Evolutionary conservation across 2,329 filamentous ascomycete species (phyloP), one percentile per base, ranked within the genome.

Genomic region (Diaporthe sp.): DNA sequence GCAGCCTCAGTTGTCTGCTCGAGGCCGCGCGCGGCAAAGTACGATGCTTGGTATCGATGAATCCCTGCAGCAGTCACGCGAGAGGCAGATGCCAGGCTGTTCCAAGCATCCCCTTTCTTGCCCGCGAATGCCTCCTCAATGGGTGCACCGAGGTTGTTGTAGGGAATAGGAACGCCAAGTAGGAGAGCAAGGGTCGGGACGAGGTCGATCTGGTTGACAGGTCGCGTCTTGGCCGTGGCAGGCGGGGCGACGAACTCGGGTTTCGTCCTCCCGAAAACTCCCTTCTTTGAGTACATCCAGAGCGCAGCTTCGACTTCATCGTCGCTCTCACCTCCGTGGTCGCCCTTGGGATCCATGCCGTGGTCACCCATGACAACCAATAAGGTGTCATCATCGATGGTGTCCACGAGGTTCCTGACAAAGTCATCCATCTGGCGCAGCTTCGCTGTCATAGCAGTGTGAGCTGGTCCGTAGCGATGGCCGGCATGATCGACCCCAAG

Each of bases 291-390:
- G 82, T 98, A 99, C 95, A 99, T 97, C 96, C 97, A 99, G 61
- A 99, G 84, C 2, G 97, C 95, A 72, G 97, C 95, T 83, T 99
- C 92, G 9, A 99, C 91, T 82, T 99, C 97, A 77, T 98, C 95
- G 78, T 98, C 94, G 42, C 96, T 98, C 85, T 99, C 97, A 71
- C 97, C 97, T n/a, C 97, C 97, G 81, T 99, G 97, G 78, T 99
- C 97, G 25, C 97, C 97, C 85, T 99, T 98, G 75, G 90, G 87
- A 82, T 99, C 97, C 97, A 99, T 99, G 15, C 97, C 97, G 81
- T 99, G 97, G 81, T 99, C 97, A n/a, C 97, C 97, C 95, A 99
- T 97, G 19, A 99, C 94, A 27, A 99, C 92, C 47, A 99, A 86
- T 30, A 99, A 86, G 0, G 97, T 99, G 72, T 94, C 86, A 70